Base-by-base conservation (phyloP, 768 basidiomycete species). In the Gelatoporia subvermispora region DNA sequence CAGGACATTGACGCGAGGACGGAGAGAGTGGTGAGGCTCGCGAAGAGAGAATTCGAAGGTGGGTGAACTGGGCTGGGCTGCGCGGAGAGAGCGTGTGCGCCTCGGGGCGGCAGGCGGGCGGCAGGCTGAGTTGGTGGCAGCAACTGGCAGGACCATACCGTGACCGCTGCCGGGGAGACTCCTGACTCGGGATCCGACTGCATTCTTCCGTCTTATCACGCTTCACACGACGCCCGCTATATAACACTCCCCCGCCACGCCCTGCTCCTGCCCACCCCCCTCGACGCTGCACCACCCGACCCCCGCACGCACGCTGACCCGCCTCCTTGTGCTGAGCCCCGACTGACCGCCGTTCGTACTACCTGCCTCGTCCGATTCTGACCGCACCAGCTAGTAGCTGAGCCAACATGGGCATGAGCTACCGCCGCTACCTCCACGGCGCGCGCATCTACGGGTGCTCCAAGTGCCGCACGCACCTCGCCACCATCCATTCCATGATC, bases 401-500 rank as follows among this genome's bases (percentile, higher is more conserved):
- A 56, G 22, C 53, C 58, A 60, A 56, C 60, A 94, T 94, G 92
- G 92, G 92, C 62, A 85, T 92, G 84, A 87, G 79, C 61, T 92
- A 89, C 68, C 84, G 88, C 63, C 83, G 82, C 49, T 94, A 92
- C 72, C 84, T 94, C 54, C 73, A 81, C 42, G 88, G 88, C 39
- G 83, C 83, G 55, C 82, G 88, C 59, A 87, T 94, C 62, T 93
- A 91, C 59, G 92, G 92, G 34, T 94, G 93, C 68, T 80, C 79
- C 42, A 82, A 71, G 41, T 94, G 92, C 78, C 85, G 76, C 67
- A 93, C 92, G 11, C 92, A 94, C 67, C 82, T 94, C 40, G 84
- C 90, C n/a, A 91, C 89, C 22, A 85, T 90, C 49, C 86, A 91
- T 64, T 84, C 85, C 38, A 92, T 94, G 87, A 81, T 93, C 58